Evolutionary conservation across 1,284 basidiomycete genomes (phyloP).

Genomic region (Singerocomus inundabilis): DNA sequence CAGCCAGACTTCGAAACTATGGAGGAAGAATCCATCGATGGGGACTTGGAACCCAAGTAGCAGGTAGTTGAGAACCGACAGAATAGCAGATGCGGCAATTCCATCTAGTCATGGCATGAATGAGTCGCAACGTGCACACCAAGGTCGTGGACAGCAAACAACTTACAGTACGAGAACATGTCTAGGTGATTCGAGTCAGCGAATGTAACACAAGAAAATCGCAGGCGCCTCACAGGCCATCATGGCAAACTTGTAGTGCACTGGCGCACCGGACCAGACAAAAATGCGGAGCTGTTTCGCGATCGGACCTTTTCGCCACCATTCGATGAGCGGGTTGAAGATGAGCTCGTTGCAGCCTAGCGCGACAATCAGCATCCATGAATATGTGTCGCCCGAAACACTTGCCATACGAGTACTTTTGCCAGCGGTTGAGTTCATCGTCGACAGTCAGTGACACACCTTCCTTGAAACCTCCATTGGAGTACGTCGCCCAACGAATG

Average conservation of each 20-base stretch:
- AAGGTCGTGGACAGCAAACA: not conserved
- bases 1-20: slow-evolving; percentile 75
- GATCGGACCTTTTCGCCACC: slow-evolving; percentile 75
- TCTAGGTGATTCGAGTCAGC: slow-evolving; percentile 39
- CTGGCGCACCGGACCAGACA: slow-evolving; percentile 71
- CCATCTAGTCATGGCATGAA: slow-evolving; percentile 51
- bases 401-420: slow-evolving; percentile 56
- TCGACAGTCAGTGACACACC: slow-evolving; percentile 83
- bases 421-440: slow-evolving; percentile 82
- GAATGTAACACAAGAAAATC: not conserved
- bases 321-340: slow-evolving; percentile 64
- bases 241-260: slow-evolving; percentile 83
- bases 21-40: slow-evolving; percentile 69
- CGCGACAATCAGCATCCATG: too few relatives aligned
- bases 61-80: slow-evolving; percentile 71
- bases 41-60: slow-evolving; percentile 65
- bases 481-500: slow-evolving; percentile 74
- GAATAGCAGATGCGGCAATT: slow-evolving; percentile 63
- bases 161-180: slow-evolving; percentile 81
- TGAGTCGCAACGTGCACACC: not conserved
- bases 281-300: slow-evolving; percentile 76
- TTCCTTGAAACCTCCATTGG: slow-evolving; percentile 79
- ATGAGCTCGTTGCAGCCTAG: not conserved
- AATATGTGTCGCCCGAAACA: not conserved
- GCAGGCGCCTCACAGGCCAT: slow-evolving; percentile 61